These are phyloP conservation scores for Acacia acuminata DNA, from an alignment of 306 rosid species.

Conservation along the genomic window DNA sequence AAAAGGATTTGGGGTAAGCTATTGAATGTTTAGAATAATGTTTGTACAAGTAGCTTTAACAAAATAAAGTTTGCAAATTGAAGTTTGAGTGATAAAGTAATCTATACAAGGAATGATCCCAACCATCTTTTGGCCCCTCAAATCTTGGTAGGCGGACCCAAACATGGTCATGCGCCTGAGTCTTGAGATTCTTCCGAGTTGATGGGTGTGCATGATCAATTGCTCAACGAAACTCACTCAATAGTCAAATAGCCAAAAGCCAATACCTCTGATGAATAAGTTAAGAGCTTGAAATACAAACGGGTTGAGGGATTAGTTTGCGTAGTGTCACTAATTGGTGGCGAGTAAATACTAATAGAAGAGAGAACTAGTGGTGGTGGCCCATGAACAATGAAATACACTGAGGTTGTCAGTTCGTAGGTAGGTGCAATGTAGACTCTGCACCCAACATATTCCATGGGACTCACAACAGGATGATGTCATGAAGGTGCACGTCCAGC, in stretches of 20 bases:
- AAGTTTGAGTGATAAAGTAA: background rate
- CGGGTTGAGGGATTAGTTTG: background rate
- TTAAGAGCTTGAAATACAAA: background rate
- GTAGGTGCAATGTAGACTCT: slow-evolving; percentile 64
- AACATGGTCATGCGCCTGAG: background rate
- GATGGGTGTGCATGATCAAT: background rate
- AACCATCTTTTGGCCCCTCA: background rate
- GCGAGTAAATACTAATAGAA: background rate
- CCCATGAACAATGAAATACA: slow-evolving; percentile 33
- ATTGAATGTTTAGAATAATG: background rate
- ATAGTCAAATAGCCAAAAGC: too few species aligned
- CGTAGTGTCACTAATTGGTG: background rate
- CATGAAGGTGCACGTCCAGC: slow-evolving; percentile 30
- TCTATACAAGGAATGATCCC: background rate
- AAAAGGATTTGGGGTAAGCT: background rate
- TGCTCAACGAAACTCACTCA: background rate
- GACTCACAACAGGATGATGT: slow-evolving; percentile 40
- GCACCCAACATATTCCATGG: slow-evolving; percentile 65
- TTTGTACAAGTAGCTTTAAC: background rate
- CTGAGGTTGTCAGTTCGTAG: slow-evolving; percentile 56
- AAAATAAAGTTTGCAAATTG: background rate
- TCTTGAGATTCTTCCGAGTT: background rate
- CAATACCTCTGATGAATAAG: background rate
- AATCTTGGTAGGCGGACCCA: background rate
- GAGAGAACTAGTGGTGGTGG: slow-evolving; percentile 17